Base-by-base conservation (phyloP, 495 filamentous ascomycete species). In the Gamarada debralockiae region DNA sequence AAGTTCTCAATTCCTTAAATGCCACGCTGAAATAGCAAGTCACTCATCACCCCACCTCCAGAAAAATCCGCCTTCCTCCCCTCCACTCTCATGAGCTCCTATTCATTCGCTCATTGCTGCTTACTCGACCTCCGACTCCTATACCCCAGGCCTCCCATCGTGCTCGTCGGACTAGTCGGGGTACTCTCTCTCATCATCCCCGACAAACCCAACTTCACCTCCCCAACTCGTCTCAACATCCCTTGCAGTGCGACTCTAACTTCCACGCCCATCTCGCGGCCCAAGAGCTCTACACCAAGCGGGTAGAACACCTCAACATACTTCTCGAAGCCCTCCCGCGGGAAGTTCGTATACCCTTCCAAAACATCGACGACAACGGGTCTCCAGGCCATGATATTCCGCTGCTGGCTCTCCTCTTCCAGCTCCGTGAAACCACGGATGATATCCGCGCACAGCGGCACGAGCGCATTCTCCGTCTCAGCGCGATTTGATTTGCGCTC, bases 311-410 rank as follows among this genome's bases (percentile, higher is more conserved):
- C 83, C 31, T 79, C 72, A 13, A 96, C 76, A 53, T 97, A 83
- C 48, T 83, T 84, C 50, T 80, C 78, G 58, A 98, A 97, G 43
- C 83, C 90, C 31, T 85, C 83, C n/a, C 75, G 72, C 0, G 89
- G 87, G 70, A 97, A 97, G 38, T 86, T 86, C 8, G 83, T 88
- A 65, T 92, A 97, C 1, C 95, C 92, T 57, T 98, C 92, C 27
- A 98, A 74, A n/a, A 98, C 93, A 65, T 96, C 93, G 7, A 98
- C 90, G 3, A 98, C 93, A 1, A 97, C 95, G 0, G 93, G 93
- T 29, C 93, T 77, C 93, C 93, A 98, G 12, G 95, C 95, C 3
- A 90, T 79, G 50, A 98, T 93, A 61, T 98, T 98, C 24, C 93
- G 81, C 60, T 96, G 89, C 67, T 98, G 93, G 25, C 86, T 89